phyloP scores from a whole-genome alignment of 139 green algal species.

The Parachlorella kessleri region DNA sequence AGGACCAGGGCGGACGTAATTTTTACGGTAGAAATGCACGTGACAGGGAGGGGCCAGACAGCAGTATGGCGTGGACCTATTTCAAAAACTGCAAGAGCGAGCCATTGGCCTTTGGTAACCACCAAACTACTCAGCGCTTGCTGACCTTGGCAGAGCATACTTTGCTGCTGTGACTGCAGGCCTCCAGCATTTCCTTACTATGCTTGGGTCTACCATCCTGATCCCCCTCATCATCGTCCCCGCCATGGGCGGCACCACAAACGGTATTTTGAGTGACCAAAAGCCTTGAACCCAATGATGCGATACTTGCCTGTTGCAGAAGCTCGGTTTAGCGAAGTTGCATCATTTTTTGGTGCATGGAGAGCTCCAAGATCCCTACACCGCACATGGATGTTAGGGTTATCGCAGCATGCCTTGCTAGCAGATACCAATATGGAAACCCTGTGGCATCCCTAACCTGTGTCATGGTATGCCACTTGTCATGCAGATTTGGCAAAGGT shows the following conservation, averaged over 20 bases:
- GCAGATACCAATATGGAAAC: too few relatives aligned
- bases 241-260: slow-evolving; percentile 53
- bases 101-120: background rate
- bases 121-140: background rate
- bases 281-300: background rate
- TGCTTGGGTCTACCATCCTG: slow-evolving; percentile 66
- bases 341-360: background rate
- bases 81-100: background rate
- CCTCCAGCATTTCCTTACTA: slow-evolving; percentile 66
- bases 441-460: too few relatives aligned
- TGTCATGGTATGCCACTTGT: too few relatives aligned
- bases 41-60: background rate
- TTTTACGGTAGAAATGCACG: background rate
- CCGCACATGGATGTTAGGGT: background rate
- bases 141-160: background rate
- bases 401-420: too few relatives aligned
- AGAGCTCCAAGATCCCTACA: background rate
- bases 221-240: slow-evolving; percentile 65
- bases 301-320: background rate
- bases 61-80: background rate
- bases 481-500: slow-evolving; percentile 26
- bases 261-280: background rate
- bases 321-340: background rate
- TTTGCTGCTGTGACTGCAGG: background rate
- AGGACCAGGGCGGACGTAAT: too few relatives aligned